Evolutionary conservation across 2,329 filamentous ascomycete species (phyloP).

Genomic region (Parastagonospora avenae): DNA sequence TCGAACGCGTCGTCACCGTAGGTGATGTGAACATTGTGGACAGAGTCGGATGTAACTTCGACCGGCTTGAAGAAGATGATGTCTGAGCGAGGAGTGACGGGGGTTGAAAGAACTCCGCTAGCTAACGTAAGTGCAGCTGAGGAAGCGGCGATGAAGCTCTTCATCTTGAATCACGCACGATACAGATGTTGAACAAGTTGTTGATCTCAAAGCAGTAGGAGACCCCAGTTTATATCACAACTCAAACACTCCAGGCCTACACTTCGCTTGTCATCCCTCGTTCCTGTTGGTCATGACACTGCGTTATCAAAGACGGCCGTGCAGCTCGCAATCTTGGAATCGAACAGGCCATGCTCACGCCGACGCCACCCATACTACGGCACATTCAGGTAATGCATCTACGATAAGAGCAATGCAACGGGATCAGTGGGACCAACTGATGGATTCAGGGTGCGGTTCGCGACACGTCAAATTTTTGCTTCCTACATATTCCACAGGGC

Average conservation of each 20-base stretch:
- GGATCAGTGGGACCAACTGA: slow-evolving; percentile 3
- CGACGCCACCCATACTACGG: slow-evolving; percentile 1
- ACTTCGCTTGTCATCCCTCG: slow-evolving; percentile 4
- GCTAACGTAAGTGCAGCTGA: slow-evolving; percentile 35
- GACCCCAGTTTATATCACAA: slow-evolving; percentile 19
- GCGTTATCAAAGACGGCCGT: slow-evolving; percentile 17
- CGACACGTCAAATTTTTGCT: slow-evolving; percentile 10
- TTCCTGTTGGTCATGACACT: slow-evolving; percentile 22
- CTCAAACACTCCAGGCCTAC: not conserved
- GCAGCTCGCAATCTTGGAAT: not conserved
- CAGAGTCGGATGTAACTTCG: slow-evolving; percentile 44
- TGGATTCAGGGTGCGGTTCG: slow-evolving; percentile 9
- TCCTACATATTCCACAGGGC: slow-evolving; percentile 4
- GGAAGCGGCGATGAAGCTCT: slow-evolving; percentile 29
- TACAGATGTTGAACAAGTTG: slow-evolving; percentile 3
- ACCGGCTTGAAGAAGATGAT: slow-evolving; percentile 41
- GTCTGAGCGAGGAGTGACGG: slow-evolving; percentile 25
- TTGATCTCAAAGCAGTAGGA: slow-evolving; percentile 1
- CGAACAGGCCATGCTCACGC: slow-evolving; percentile 8
- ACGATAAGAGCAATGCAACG: slow-evolving; percentile 21
- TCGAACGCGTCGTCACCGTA: slow-evolving; percentile 49
- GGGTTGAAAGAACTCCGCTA: slow-evolving; percentile 22
- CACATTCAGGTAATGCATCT: slow-evolving; percentile 6
- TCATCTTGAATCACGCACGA: slow-evolving; percentile 25
- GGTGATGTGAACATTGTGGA: slow-evolving; percentile 57